Conservation (phyloP, 208 protist species). For the Crithidia brevicula region DNA sequence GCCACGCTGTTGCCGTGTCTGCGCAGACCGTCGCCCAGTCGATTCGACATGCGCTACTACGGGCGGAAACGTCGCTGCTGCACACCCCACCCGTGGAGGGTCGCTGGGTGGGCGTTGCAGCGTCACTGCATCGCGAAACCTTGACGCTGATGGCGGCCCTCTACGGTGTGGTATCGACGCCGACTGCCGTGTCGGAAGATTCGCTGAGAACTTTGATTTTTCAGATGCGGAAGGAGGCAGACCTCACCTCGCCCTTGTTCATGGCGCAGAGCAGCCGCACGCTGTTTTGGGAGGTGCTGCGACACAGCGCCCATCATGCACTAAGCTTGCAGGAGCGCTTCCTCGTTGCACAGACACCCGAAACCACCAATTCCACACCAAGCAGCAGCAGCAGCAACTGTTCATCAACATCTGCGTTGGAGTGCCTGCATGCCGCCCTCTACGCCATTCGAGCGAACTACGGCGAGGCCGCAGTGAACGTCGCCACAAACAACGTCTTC, state of each 20-base stretch:
- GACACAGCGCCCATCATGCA: conserved; percentile 59
- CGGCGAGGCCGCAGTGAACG: conserved; percentile 26
- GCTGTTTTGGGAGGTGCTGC: conserved; percentile 41
- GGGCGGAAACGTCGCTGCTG: conserved; percentile 59
- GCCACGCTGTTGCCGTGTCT: conserved; percentile 23
- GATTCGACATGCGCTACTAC: conserved; percentile 59
- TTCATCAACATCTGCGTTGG: conserved; percentile 20
- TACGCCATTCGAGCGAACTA: conserved; percentile 44
- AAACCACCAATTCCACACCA: too few relatives aligned
- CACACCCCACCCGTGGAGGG: conserved; percentile 40
- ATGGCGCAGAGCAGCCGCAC: background rate
- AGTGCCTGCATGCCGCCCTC: conserved; percentile 39
- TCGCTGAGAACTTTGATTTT: conserved; percentile 33
- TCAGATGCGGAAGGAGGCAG: conserved; percentile 38
- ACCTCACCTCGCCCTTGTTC: conserved; percentile 20
- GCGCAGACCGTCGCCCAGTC: conserved; percentile 66
- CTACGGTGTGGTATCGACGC: conserved; percentile 61
- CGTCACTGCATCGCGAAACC: conserved; percentile 55
- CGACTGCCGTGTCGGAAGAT: conserved; percentile 29
- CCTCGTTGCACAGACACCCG: too few relatives aligned
- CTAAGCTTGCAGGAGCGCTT: conserved; percentile 53
- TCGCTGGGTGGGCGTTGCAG: conserved; percentile 42
- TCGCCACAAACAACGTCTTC: conserved; percentile 52
- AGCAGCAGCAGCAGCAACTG: too few relatives aligned
- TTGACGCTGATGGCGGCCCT: conserved; percentile 55